Conservation (phyloP, 2,329 filamentous ascomycete genomes). For the Penicillium vulpinum region DNA sequence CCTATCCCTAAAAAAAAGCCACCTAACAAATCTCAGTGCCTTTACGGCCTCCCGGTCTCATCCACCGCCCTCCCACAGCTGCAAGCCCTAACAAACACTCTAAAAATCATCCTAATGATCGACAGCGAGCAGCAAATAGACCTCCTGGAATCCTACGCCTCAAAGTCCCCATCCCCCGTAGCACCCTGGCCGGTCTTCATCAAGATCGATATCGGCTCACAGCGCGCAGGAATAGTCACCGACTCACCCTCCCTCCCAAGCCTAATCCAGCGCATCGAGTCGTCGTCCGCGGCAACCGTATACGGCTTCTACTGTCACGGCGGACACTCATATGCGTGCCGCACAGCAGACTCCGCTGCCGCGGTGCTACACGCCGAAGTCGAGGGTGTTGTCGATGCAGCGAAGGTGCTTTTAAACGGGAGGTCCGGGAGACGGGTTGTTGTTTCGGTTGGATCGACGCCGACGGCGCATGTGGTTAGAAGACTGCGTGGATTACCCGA, state of each 20-base stretch:
- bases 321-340: conserved; percentile 29
- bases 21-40: conserved; percentile 21
- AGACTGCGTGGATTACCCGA: conserved; percentile 11
- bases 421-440: conserved; percentile 13
- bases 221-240: conserved; percentile 21
- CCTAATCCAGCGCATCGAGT: conserved; percentile 19
- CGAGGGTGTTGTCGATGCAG: conserved; percentile 19
- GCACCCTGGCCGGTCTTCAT: conserved; percentile 27
- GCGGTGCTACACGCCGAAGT: conserved; percentile 21
- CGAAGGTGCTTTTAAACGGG: conserved; percentile 1
- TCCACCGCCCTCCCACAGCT: conserved; percentile 36
- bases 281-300: conserved; percentile 9
- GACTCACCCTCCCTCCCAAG: conserved; percentile 11
- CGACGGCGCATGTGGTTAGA: conserved; percentile 27
- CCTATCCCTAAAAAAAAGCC: neutral
- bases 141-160: conserved; percentile 18
- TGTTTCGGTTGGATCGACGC: conserved; percentile 27
- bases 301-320: conserved; percentile 31
- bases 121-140: conserved; percentile 28
- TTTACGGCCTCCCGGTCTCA: conserved; percentile 47
- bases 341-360: conserved; percentile 21
- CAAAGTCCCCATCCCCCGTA: neutral
- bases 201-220: conserved; percentile 27
- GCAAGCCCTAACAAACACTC: conserved; percentile 26
- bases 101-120: conserved; percentile 42